These are phyloP conservation scores for Kuraishia hungarica DNA, from an alignment of 805 yeast species.

Conservation along the genomic window DNA sequence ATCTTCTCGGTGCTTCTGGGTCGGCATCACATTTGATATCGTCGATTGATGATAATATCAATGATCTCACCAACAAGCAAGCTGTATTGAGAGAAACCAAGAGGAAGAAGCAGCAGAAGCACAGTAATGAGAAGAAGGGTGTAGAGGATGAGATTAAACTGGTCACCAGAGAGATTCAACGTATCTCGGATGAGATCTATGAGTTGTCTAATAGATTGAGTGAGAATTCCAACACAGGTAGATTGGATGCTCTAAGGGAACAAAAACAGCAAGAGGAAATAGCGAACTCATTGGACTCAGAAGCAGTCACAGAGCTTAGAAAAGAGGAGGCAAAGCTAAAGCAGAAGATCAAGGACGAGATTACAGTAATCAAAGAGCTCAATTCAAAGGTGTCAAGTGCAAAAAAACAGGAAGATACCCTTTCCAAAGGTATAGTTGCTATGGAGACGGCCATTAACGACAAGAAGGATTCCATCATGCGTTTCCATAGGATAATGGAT, in stretches of 20 bases:
- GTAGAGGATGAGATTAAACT: neutral
- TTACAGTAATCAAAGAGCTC: neutral
- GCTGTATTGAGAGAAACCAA: neutral
- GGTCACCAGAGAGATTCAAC: neutral
- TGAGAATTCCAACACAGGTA: neutral
- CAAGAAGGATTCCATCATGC: neutral
- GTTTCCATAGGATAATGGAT: constrained; percentile 5
- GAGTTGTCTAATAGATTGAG: neutral
- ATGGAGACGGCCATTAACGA: neutral
- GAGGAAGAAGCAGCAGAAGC: neutral
- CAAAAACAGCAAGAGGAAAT: neutral
- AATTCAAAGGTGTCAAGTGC: neutral
- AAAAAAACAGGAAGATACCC: neutral
- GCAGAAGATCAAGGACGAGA: neutral
- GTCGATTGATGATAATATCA: neutral
- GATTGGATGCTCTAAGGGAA: neutral
- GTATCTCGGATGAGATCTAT: neutral
- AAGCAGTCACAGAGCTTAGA: neutral
- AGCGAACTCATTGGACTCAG: neutral
- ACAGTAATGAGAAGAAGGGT: neutral
- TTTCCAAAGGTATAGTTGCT: neutral
- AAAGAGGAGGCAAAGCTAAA: neutral
- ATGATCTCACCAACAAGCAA: neutral
- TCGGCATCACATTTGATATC: constrained; percentile 1
- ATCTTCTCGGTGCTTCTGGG: constrained; percentile 3